These are phyloP conservation scores for Zoysia matrella DNA, from an alignment of 202 grass and related monocot species.

Conservation along the genomic window DNA sequence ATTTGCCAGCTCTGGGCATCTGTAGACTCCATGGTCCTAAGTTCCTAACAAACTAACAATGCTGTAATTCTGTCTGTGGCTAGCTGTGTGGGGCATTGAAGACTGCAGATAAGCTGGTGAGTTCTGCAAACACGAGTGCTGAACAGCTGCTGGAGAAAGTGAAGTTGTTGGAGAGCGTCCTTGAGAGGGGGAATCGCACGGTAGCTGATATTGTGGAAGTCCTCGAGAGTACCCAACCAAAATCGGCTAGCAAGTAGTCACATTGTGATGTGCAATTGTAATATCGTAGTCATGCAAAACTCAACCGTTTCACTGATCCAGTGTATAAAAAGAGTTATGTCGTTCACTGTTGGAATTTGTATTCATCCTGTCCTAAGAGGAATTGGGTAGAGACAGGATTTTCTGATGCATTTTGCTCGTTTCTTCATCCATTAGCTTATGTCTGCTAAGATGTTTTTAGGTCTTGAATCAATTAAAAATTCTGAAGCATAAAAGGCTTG, in stretches of 20 bases:
- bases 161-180: conserved; percentile 23
- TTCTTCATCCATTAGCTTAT: too few species aligned
- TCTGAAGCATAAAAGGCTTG: neutral
- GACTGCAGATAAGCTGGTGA: conserved; percentile 54
- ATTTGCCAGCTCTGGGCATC: neutral
- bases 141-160: conserved; percentile 45
- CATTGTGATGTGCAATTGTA: neutral
- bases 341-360: neutral
- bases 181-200: conserved; percentile 25
- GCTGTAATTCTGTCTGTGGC: neutral
- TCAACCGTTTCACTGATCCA: neutral
- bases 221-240: conserved; percentile 23
- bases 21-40: neutral
- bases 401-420: too few species aligned
- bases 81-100: conserved; percentile 47
- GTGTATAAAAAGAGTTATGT: neutral
- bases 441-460: neutral
- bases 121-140: conserved; percentile 7
- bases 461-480: neutral
- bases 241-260: conserved; percentile 39
- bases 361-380: neutral
- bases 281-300: neutral
- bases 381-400: neutral
- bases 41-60: neutral
- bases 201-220: conserved; percentile 35